These are phyloP conservation scores for Houttuynia cordata DNA, from an alignment of 164 flowering plant genomes.

Conservation along the genomic window DNA sequence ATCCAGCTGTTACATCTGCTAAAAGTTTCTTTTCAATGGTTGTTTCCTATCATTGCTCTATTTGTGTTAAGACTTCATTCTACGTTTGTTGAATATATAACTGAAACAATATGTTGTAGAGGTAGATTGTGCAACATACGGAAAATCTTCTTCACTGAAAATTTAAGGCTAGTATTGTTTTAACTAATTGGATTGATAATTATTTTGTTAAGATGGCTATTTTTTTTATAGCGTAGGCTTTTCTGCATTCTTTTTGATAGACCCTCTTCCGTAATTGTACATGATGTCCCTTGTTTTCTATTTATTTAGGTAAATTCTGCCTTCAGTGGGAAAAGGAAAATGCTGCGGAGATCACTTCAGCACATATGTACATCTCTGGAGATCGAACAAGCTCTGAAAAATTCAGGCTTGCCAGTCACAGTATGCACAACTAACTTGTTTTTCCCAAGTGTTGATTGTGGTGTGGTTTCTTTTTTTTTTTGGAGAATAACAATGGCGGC, in stretches of 20 bases:
- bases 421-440: slow-evolving; percentile 22
- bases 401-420: slow-evolving; percentile 48
- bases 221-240: too few species aligned
- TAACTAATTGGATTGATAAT: background rate
- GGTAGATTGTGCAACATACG: too few species aligned
- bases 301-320: slow-evolving; percentile 66
- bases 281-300: too few species aligned
- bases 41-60: background rate
- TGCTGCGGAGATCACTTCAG: slow-evolving; percentile 82
- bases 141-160: background rate
- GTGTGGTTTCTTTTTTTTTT: too few species aligned
- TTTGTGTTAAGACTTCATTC: too few species aligned
- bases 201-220: too few species aligned
- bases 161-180: background rate
- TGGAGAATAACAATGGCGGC: background rate
- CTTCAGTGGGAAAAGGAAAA: slow-evolving; percentile 87
- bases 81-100: too few species aligned
- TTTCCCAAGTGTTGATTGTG: background rate
- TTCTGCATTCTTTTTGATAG: too few species aligned
- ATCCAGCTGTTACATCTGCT: slow-evolving; percentile 55
- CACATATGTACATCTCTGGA: slow-evolving; percentile 50
- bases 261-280: too few species aligned
- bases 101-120: too few species aligned
- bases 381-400: slow-evolving; percentile 59
- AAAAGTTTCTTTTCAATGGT: slow-evolving; percentile 86